These are phyloP conservation scores for Colletotrichum sp. DNA, from an alignment of 2,329 filamentous ascomycete species.

Conservation along the genomic window DNA sequence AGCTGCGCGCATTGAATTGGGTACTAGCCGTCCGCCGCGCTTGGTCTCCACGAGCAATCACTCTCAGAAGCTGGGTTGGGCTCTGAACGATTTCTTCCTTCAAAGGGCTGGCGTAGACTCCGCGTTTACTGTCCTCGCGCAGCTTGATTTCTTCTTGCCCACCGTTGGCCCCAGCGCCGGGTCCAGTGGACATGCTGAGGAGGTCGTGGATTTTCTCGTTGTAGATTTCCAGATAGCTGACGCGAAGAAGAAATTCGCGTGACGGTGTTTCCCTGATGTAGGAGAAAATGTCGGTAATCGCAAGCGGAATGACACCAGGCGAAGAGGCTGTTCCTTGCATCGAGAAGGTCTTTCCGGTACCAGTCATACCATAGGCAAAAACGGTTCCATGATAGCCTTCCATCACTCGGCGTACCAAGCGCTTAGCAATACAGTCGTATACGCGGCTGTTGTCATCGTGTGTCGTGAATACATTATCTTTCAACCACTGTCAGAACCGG, in stretches of 20 bases:
- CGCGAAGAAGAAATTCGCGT: constrained; percentile 89
- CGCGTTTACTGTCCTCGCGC: constrained; percentile 93
- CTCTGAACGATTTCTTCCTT: constrained; percentile 99
- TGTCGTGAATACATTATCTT: constrained; percentile 95
- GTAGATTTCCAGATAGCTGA: constrained; percentile 99
- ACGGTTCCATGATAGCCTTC: constrained; percentile 98
- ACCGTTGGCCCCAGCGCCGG: constrained; percentile 55
- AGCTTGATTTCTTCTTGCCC: constrained; percentile 94
- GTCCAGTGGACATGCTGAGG: constrained; percentile 73
- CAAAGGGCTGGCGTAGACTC: constrained; percentile 92
- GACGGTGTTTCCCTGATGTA: constrained; percentile 97
- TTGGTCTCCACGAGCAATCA: constrained; percentile 93
- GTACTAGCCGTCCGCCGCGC: constrained; percentile 91
- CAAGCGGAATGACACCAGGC: constrained; percentile 94
- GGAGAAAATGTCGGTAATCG: constrained; percentile 98
- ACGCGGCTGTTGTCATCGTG: constrained; percentile 94
- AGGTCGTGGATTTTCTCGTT: constrained; percentile 98
- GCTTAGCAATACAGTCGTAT: constrained; percentile 93
- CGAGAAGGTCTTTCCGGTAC: constrained; percentile 97
- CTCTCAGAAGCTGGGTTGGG: constrained; percentile 90
- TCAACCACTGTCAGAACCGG: constrained; percentile 22
- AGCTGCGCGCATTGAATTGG: constrained; percentile 96
- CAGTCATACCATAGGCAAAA: constrained; percentile 98
- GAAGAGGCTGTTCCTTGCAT: constrained; percentile 98
- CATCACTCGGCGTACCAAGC: constrained; percentile 95